Base-by-base conservation (phyloP, 164 flowering plant genomes). In the Santalum album region DNA sequence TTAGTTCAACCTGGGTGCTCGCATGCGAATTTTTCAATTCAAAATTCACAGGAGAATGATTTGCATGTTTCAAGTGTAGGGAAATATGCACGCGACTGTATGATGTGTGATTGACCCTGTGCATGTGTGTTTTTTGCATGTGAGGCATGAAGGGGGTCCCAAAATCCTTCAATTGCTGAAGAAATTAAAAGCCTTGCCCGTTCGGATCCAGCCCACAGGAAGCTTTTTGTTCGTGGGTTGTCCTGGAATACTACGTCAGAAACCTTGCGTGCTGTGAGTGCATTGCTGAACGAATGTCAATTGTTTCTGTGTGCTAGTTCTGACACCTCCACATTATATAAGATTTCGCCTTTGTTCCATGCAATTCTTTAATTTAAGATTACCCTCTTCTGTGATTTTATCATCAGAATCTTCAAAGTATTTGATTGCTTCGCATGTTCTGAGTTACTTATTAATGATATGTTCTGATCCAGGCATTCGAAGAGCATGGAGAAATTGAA, bases 231-330 rank as follows among this genome's bases (percentile, higher is more conserved):
- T 69, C 83, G 85, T 71, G 87, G 87, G 62, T 79, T 84, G 75
- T 78, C 83, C 40, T 84, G 84, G 90, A 79, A 75, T 66, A 81
- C 87, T 61, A 65, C 84, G 55, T 78, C 90, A 51, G 90, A 81
- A 72, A 84, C 83, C 50, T 73, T 81, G 87, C 77, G 90, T 81
- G 83, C 72, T 84, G 90, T 84, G 87, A 81, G 86, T 84, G 84
- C 58, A 61, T 73, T 75, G 78, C 53, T 76, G 70, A 54, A n/a
- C n/a, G n/a, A n/a, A n/a, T n/a, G n/a, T n/a, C n/a, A n/a, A n/a
- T n/a, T n/a, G n/a, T 43, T 69, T 67, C 54, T 40, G 60, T 18
- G 57, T 71, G 72, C 9, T 4, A 29, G 4, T 29, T 29, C 6
- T 29, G 34, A 3, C 6, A 29, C 9, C 6, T 4, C 34, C 34